Conservation (phyloP, 2,329 filamentous ascomycete species). For the Podosphaera xanthii region DNA sequence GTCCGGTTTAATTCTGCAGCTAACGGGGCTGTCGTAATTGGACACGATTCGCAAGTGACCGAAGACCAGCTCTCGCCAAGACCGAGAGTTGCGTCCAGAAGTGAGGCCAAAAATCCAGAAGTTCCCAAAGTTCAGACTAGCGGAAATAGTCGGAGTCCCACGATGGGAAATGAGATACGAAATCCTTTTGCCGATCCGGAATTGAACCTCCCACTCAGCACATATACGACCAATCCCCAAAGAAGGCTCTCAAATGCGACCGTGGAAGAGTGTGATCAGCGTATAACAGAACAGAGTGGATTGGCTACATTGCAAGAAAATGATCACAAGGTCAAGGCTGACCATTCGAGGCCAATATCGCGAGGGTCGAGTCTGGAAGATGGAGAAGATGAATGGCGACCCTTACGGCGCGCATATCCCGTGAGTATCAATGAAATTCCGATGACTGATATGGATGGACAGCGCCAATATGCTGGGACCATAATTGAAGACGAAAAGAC, state of each 20-base stretch:
- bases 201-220: slow-evolving; percentile 4
- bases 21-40: background rate
- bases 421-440: slow-evolving; percentile 16
- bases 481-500: slow-evolving; percentile 11
- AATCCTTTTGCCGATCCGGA: slow-evolving; percentile 13
- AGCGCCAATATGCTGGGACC: slow-evolving; percentile 9
- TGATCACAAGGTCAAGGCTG: slow-evolving; percentile 14
- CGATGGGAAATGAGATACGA: slow-evolving; percentile 8
- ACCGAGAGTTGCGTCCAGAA: too few species aligned
- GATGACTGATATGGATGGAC: slow-evolving; percentile 12
- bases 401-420: slow-evolving; percentile 5
- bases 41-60: background rate
- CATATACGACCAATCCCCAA: slow-evolving; percentile 12
- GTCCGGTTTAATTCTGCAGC: background rate
- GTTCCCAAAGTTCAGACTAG: background rate
- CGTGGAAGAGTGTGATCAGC: slow-evolving; percentile 11
- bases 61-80: background rate
- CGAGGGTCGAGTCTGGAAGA: slow-evolving; percentile 13
- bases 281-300: slow-evolving; percentile 11
- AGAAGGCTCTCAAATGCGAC: slow-evolving; percentile 9
- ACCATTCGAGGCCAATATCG: slow-evolving; percentile 15
- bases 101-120: background rate
- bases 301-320: slow-evolving; percentile 13
- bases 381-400: slow-evolving; percentile 7
- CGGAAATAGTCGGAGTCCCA: slow-evolving; percentile 3